Percentiles rank a stretch among this genome's conserved stretches.
Conservation (phyloP, 441 rosid species). For the Bruguiera hainesii region DNA sequence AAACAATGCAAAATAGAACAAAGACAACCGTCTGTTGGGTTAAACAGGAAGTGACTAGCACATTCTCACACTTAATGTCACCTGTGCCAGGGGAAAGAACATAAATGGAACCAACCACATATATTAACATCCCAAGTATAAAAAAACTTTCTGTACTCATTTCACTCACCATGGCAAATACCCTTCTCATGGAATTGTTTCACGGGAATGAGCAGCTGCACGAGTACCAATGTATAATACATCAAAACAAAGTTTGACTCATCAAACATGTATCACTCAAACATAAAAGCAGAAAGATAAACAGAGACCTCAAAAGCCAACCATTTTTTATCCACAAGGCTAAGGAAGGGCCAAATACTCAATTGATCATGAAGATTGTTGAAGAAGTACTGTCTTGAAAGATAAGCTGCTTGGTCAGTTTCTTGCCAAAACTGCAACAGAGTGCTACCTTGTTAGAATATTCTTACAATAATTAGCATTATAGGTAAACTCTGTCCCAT, state of each 20-base stretch:
- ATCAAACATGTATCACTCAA: constrained; percentile 1
- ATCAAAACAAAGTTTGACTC: constrained; percentile 9
- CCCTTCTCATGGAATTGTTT: constrained; percentile 92
- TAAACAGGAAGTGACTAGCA: constrained; percentile 60
- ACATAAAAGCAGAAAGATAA: constrained; percentile 14
- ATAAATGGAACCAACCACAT: no score
- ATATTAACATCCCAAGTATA: constrained; percentile 7
- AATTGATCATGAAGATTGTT: constrained; percentile 91
- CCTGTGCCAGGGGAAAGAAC: constrained; percentile 39
- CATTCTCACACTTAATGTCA: constrained; percentile 97
- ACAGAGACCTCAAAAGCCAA: constrained; percentile 86
- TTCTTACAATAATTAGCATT: no score
- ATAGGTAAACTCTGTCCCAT: no score
- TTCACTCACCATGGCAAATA: constrained; percentile 84
- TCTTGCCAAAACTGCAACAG: constrained; percentile 90
- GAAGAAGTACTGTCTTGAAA: constrained; percentile 85
- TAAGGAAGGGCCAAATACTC: constrained; percentile 91
- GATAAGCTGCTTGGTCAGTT: constrained; percentile 93
- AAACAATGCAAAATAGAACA: not conserved
- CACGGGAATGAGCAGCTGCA: constrained; percentile 92
- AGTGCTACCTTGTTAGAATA: constrained; percentile 9
- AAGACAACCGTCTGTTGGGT: constrained; percentile 4
- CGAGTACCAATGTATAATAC: constrained; percentile 21
- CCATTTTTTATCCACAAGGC: constrained; percentile 92
- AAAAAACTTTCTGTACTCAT: constrained; percentile 10